phyloP scores from a whole-genome alignment of 805 yeast genomes.

The Citeromyces nyonsensis region DNA sequence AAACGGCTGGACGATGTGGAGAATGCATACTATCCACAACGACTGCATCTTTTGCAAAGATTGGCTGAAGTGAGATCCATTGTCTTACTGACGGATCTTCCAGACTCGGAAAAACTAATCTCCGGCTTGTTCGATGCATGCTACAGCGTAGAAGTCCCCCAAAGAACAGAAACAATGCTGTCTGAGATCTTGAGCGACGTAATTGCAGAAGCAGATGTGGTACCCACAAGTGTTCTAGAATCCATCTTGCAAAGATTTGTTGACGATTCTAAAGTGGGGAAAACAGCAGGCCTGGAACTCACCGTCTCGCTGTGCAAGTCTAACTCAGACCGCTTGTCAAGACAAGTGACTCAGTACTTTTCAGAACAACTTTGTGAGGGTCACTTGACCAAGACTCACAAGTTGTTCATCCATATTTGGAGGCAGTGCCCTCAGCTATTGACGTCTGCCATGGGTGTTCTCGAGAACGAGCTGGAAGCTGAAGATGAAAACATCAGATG shows the following conservation, averaged over 20 bases:
- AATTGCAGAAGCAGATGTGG: constrained; percentile 49
- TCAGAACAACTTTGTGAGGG: constrained; percentile 58
- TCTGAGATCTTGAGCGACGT: constrained; percentile 65
- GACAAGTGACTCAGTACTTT: constrained; percentile 64
- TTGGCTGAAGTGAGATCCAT: constrained; percentile 65
- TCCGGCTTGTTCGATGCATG: constrained; percentile 42
- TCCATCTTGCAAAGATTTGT: constrained; percentile 52
- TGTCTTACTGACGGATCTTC: constrained; percentile 61
- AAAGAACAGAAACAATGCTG: constrained; percentile 42
- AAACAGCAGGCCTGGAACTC: constrained; percentile 49
- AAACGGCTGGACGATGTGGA: constrained; percentile 29
- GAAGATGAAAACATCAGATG: constrained; percentile 46
- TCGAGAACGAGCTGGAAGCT: constrained; percentile 70
- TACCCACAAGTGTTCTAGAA: constrained; percentile 46
- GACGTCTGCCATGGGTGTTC: constrained; percentile 58
- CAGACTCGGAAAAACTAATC: constrained; percentile 39
- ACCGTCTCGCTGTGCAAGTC: constrained; percentile 53
- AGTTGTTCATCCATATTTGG: constrained; percentile 57
- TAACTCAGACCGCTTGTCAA: constrained; percentile 58
- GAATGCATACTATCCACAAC: constrained; percentile 47
- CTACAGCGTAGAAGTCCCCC: constrained; percentile 37
- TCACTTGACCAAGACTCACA: constrained; percentile 47
- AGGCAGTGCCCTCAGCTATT: constrained; percentile 59
- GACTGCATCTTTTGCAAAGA: constrained; percentile 46
- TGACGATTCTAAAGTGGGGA: constrained; percentile 14